Evolutionary conservation across 208 protist species (phyloP).

Genomic region (Herpetomonas tarakana): DNA sequence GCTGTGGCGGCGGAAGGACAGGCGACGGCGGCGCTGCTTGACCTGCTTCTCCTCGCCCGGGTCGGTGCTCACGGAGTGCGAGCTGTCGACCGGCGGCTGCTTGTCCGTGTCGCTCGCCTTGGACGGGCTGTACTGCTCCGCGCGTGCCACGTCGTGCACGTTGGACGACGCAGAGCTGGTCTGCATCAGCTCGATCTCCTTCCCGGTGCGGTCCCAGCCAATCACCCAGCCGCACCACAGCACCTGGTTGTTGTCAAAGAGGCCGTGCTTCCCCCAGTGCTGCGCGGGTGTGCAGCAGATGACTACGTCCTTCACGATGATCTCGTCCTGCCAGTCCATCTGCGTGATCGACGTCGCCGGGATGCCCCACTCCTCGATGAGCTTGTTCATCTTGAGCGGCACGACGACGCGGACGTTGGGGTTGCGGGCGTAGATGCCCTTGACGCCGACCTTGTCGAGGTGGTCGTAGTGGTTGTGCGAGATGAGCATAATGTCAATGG

Average conservation of each 20-base stretch:
- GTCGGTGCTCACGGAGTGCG: not conserved
- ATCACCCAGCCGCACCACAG: constrained; percentile 77
- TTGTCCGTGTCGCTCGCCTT: not conserved
- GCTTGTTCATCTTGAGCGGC: constrained; percentile 48
- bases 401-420: constrained; percentile 46
- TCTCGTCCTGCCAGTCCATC: constrained; percentile 54
- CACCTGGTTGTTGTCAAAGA: constrained; percentile 44
- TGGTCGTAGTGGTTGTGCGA: constrained; percentile 92
- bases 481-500: constrained; percentile 67
- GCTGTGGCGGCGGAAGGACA: not conserved
- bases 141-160: not conserved
- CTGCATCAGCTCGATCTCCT: not conserved
- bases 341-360: constrained; percentile 23
- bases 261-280: constrained; percentile 49
- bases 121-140: not conserved
- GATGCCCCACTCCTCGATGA: constrained; percentile 38
- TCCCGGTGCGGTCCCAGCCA: constrained; percentile 22
- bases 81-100: not conserved
- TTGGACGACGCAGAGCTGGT: not conserved
- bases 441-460: constrained; percentile 47
- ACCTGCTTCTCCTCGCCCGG: constrained; percentile 5
- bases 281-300: constrained; percentile 55
- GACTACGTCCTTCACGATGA: constrained; percentile 30
- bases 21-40: not conserved
- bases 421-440: constrained; percentile 28